phyloP scores from a whole-genome alignment of 306 rosid genomes.

The Casuarina equisetifolia region DNA sequence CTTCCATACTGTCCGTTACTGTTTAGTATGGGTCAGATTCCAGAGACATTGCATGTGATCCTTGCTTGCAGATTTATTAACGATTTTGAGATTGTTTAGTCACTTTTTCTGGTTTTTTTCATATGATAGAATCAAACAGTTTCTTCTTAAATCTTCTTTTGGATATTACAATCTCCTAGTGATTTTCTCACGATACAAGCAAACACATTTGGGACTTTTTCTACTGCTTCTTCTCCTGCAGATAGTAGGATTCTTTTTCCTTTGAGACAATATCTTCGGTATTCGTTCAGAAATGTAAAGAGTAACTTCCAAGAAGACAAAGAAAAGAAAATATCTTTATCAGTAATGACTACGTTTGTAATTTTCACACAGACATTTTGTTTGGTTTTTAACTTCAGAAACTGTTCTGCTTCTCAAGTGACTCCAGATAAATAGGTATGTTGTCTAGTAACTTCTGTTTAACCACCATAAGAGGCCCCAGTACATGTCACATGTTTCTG shows the following conservation, averaged over 20 bases:
- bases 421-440: constrained; percentile 5
- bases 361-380: background rate
- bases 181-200: too few species aligned
- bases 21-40: background rate
- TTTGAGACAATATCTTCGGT: background rate
- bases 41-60: background rate
- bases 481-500: background rate
- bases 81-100: background rate
- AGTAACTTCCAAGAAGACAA: too few species aligned
- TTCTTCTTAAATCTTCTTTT: too few species aligned
- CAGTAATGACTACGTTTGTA: background rate
- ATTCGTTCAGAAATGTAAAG: background rate
- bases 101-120: background rate
- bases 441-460: background rate
- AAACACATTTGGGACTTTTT: too few species aligned
- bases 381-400: background rate
- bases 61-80: background rate
- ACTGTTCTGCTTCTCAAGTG: too few species aligned
- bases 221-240: too few species aligned
- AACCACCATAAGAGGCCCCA: background rate
- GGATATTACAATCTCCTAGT: too few species aligned
- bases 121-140: background rate
- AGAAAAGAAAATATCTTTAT: background rate
- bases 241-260: too few species aligned
- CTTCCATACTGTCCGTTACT: background rate